Percentiles rank a stretch among this genome's conserved stretches.
Conservation (phyloP, 1,139 yeast species). For the Schwanniomyces etchellsii region DNA sequence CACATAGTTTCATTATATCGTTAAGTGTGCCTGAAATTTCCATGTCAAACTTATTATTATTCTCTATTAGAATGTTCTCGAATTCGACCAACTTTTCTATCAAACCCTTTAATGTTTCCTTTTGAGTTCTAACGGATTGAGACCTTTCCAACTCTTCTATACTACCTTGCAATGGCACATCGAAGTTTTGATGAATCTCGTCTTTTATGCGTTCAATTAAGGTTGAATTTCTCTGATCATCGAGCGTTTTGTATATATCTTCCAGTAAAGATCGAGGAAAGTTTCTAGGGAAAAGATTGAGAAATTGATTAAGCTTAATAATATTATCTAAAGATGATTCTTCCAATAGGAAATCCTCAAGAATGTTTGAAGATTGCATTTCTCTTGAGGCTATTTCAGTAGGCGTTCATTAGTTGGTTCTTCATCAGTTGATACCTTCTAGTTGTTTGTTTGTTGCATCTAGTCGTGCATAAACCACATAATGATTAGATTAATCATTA, state of each 20-base stretch:
- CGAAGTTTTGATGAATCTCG: conserved; percentile 15
- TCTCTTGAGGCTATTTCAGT: not conserved
- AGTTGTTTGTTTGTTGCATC: no score
- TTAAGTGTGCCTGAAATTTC: conserved; percentile 11
- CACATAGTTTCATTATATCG: conserved; percentile 13
- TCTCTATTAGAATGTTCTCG: conserved; percentile 5
- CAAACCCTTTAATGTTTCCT: conserved; percentile 11
- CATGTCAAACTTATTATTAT: conserved; percentile 9
- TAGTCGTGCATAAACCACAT: no score
- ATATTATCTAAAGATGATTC: conserved; percentile 7
- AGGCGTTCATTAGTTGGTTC: no score
- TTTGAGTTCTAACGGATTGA: conserved; percentile 2
- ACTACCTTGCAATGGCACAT: conserved; percentile 17
- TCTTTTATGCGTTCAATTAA: conserved; percentile 10
- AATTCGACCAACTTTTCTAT: conserved; percentile 11
- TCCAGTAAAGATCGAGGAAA: conserved; percentile 8
- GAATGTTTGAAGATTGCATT: conserved; percentile 9
- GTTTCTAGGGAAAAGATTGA: conserved; percentile 13
- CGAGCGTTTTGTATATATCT: conserved; percentile 14
- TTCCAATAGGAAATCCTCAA: conserved; percentile 6
- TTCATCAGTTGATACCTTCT: no score
- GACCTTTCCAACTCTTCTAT: conserved; percentile 2
- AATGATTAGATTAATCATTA: no score
- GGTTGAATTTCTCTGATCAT: conserved; percentile 14
- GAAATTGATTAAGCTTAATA: conserved; percentile 7